These are phyloP conservation scores for Aspergillus olivimuriae DNA, from an alignment of 495 filamentous ascomycete species.

Conservation along the genomic window DNA sequence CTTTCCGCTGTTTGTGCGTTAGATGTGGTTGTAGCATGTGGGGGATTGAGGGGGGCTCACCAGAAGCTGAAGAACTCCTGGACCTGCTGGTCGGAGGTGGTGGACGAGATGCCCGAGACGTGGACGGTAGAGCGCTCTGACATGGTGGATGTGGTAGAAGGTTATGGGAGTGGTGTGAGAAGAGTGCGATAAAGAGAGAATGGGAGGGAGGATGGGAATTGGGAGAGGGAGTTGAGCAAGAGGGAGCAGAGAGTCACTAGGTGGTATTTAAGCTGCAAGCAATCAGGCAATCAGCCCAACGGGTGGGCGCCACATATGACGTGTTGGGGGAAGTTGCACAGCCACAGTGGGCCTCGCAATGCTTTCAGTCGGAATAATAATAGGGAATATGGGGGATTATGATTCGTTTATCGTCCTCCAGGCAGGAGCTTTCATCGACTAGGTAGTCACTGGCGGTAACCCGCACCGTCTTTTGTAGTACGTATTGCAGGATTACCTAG, in stretches of 20 bases:
- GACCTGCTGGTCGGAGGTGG: constrained; percentile 84
- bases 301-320: constrained; percentile 10
- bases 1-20: constrained; percentile 64
- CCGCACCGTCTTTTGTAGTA: too few species aligned
- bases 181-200: not conserved
- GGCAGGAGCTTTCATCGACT: too few species aligned
- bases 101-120: constrained; percentile 71
- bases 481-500: too few species aligned
- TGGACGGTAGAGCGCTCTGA: constrained; percentile 44
- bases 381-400: too few species aligned
- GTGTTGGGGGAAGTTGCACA: constrained; percentile 11
- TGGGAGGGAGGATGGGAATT: not conserved
- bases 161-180: not conserved
- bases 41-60: constrained; percentile 40
- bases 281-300: not conserved
- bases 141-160: constrained; percentile 31
- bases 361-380: too few species aligned
- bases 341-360: constrained; percentile 16
- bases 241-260: constrained; percentile 1
- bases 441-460: too few species aligned
- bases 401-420: too few species aligned
- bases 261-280: too few species aligned
- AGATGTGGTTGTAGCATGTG: not conserved
- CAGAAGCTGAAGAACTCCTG: constrained; percentile 99
- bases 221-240: not conserved